phyloP scores from a whole-genome alignment of 805 yeast species.

The Scheffersomyces amazonensis region DNA sequence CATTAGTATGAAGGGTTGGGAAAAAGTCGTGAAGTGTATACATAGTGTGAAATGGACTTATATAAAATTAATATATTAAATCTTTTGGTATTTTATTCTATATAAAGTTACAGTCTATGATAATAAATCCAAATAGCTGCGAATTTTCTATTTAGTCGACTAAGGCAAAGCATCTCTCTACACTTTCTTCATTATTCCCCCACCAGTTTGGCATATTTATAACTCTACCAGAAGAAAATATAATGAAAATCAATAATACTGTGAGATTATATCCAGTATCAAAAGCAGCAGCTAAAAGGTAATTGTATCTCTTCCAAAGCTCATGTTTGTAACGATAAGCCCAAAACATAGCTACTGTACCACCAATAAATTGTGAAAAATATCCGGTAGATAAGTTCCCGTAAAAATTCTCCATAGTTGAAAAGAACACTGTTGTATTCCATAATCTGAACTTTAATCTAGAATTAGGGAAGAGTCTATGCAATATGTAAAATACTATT shows the following conservation, averaged over 20 bases:
- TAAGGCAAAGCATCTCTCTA: conserved; percentile 43
- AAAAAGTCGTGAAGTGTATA: too few relatives aligned
- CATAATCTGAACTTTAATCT: conserved; percentile 24
- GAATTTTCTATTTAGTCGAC: too few relatives aligned
- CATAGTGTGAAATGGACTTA: too few relatives aligned
- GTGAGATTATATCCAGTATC: conserved; percentile 45
- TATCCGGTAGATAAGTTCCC: conserved; percentile 46
- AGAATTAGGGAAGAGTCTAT: conserved; percentile 18
- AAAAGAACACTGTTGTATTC: conserved; percentile 44
- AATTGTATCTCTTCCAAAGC: conserved; percentile 39
- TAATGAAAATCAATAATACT: conserved; percentile 29
- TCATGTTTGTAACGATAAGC: conserved; percentile 29
- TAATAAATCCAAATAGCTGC: too few relatives aligned
- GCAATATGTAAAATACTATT: conserved; percentile 19
- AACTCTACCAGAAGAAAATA: conserved; percentile 18
- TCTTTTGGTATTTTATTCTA: too few relatives aligned
- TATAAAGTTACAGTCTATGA: too few relatives aligned
- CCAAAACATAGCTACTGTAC: conserved; percentile 42
- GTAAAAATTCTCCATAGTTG: conserved; percentile 41
- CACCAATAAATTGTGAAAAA: conserved; percentile 40
- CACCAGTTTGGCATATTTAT: conserved; percentile 39
- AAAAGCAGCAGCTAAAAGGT: conserved; percentile 46
- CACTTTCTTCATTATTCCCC: conserved; percentile 37
- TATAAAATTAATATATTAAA: too few relatives aligned
- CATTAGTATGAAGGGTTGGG: too few relatives aligned